Base-by-base conservation (phyloP, 2,329 filamentous ascomycete genomes). In the Teratosphaeria pseudoeucalypti region DNA sequence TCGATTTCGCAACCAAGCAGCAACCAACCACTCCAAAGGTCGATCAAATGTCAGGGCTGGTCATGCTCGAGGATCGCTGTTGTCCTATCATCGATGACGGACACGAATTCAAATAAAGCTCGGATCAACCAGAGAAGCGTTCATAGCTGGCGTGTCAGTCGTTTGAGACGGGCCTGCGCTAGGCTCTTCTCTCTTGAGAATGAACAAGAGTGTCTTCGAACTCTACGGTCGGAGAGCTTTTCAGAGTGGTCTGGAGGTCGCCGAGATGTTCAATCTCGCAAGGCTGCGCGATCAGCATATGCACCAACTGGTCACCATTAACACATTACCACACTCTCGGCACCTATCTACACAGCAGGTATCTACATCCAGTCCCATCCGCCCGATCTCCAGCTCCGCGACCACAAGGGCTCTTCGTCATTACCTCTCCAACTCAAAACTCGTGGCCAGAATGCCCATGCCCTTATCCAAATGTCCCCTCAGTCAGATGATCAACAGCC, bases 401-500 rank as follows among this genome's bases (percentile, higher is more conserved):
- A 3, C 34, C 12, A 16, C 37, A 43, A 16, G 37, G 11, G 12
- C 37, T 12, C 4, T 14, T 2, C 37, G 9, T 16, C 37, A 43
- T 43, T 43, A 43, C 5, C 16, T n/a, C 11, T 5, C 16, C 37
- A 16, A 6, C 37, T 43, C 12, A 14, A 16, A 23, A 39, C 6
- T 14, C 29, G 7, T 32, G 7, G 5, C 37, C 11, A 43, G 37
- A 10, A 43, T 4, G 2, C 16, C 16, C 11, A 10, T n/a, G 3
- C 2, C 16, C 43, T 49, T n/a, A 49, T 19, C 43, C 43, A 49
- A 49, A 49, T 23, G 43, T 49, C 6, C 43, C 43, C 43, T 49
- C 55, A 32, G 37, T 57, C 34, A 57, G 14, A 32, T 57, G 55
- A 32, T 57, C 55, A 32, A 57, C 47, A 47, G 55, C 55, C 55